These are phyloP conservation scores for Sporothrix brunneoviolacea DNA, from an alignment of 2,329 filamentous ascomycete genomes.

Conservation along the genomic window DNA sequence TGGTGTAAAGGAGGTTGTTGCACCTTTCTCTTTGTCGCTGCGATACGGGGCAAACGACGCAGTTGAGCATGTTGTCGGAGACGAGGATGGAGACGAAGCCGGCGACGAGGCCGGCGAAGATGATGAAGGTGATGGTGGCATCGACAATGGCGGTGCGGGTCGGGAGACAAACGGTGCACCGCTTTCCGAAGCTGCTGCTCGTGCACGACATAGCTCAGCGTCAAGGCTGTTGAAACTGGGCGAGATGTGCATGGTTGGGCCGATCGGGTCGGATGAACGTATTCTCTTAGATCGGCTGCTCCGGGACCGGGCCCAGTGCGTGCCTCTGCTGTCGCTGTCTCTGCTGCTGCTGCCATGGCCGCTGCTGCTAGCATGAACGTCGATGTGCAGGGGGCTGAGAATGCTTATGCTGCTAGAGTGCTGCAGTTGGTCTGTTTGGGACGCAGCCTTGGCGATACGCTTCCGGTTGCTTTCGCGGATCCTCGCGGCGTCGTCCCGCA, in stretches of 20 bases:
- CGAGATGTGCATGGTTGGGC: slow-evolving; percentile 10
- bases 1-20: neutral
- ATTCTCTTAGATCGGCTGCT: slow-evolving; percentile 15
- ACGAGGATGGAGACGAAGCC: neutral
- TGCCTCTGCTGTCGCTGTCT: neutral
- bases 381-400: slow-evolving; percentile 16
- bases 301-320: neutral
- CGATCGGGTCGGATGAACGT: slow-evolving; percentile 11
- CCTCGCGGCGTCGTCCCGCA: slow-evolving; percentile 37
- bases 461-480: slow-evolving; percentile 46
- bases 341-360: neutral
- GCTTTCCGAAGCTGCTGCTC: neutral
- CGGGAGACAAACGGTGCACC: neutral
- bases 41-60: neutral
- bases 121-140: neutral
- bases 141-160: neutral
- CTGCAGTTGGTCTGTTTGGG: neutral
- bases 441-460: slow-evolving; percentile 36
- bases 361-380: slow-evolving; percentile 7
- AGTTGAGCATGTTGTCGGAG: neutral
- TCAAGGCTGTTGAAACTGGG: slow-evolving; percentile 19
- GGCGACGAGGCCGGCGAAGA: neutral
- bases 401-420: slow-evolving; percentile 4
- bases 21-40: slow-evolving; percentile 3
- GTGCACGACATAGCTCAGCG: slow-evolving; percentile 8